phyloP scores from a whole-genome alignment of 441 rosid genomes.

The Sinapis alba region DNA sequence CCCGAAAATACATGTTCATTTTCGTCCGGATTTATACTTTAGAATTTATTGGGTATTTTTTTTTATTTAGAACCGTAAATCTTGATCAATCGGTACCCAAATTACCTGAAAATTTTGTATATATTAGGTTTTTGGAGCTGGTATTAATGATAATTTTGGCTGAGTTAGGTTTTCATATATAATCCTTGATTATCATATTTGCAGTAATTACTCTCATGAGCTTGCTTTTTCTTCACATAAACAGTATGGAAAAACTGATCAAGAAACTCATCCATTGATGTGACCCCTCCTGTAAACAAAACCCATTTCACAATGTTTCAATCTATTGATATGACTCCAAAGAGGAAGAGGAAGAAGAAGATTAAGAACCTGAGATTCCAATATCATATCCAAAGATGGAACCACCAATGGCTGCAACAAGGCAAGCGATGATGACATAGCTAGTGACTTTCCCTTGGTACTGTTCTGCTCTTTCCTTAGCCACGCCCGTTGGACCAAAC shows the following conservation, averaged over 20 bases:
- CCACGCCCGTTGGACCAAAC: slow-evolving; percentile 70
- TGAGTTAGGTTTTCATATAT: no score
- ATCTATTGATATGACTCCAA: no score
- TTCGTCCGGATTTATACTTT: no score
- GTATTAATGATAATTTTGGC: no score
- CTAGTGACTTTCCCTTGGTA: slow-evolving; percentile 77
- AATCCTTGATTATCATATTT: slow-evolving; percentile 78
- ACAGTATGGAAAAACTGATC: slow-evolving; percentile 68
- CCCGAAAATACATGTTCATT: no score
- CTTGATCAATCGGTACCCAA: no score
- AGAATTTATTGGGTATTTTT: no score
- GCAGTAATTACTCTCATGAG: slow-evolving; percentile 91
- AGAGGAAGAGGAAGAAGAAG: background rate
- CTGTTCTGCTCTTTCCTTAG: slow-evolving; percentile 79
- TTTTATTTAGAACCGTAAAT: no score
- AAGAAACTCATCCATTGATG: slow-evolving; percentile 86
- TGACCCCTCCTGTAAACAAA: slow-evolving; percentile 75
- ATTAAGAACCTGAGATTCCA: slow-evolving; percentile 73
- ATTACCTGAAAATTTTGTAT: no score
- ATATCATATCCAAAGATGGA: slow-evolving; percentile 89
- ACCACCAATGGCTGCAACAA: slow-evolving; percentile 84
- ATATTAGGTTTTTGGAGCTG: no score
- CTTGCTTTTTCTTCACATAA: slow-evolving; percentile 63
- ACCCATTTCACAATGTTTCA: slow-evolving; percentile 2
- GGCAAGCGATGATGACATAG: slow-evolving; percentile 67